Evolutionary conservation across 495 filamentous ascomycete species (phyloP), one percentile per base, ranked within the genome.

Genomic region (Podospora pseudocomata): DNA sequence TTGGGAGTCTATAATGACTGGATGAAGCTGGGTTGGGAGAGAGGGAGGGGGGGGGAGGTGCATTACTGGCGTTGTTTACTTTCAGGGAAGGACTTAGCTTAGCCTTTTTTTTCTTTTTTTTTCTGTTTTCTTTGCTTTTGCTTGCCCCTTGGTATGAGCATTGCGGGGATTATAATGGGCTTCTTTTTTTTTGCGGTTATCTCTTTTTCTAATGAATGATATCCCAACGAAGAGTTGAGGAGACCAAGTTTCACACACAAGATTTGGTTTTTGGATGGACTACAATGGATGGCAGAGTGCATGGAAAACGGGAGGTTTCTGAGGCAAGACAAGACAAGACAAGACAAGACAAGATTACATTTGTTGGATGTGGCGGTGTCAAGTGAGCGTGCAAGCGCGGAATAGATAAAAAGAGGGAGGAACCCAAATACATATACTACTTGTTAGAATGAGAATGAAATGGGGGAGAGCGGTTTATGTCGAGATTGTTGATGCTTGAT

Each of bases 171-270:
- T 58, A 23, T 23, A 26, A 58, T 61, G 23, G 23, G 27, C n/a
- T 61, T n/a, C 26, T 20, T 34, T 11, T 61, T 61, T 32, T 61
- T 61, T 61, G 20, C 58, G 19, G 26, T 61, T 61, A 28, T 61
- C 7, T 61, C 30, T 61, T 61, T 27, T 61, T 32, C 39, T 49
- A 49, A 49, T 49, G 16, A 61, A 34, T 60, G 58, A 60, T 60
- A 26, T n/a, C n/a, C 55, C 55, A n/a, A 58, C 55, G 5, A 2
- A 56, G 3, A 20, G 55, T 58, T 58, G 55, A 20, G 55, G 55
- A 58, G 3, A 2, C 20, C 9, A 18, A 20, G 16, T 18, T 18
- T 57, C 54, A 23, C 20, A 23, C 30, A 32, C 30, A 32, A 32
- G 7, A 7, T 56, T 18, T 58, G 55, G 19, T 15, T 58, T 58